phyloP scores from a whole-genome alignment of 257 asterid genomes.

The Euphrasia confusa region DNA sequence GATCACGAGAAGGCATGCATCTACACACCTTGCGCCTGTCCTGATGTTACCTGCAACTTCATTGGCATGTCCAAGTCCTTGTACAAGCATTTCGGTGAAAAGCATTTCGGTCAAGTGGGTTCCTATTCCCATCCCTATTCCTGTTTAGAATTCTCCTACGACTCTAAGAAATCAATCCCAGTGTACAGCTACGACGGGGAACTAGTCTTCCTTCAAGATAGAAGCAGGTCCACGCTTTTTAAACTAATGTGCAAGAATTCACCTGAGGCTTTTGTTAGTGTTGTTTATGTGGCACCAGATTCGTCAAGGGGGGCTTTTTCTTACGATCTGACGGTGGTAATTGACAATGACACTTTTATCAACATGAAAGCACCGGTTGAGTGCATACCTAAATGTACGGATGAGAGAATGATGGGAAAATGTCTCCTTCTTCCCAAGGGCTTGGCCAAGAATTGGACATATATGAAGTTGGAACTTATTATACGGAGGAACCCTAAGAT shows the following conservation, averaged over 20 bases:
- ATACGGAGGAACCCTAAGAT: constrained; percentile 16
- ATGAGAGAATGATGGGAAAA: constrained; percentile 23
- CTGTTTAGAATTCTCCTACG: constrained; percentile 23
- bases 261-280: constrained; percentile 37
- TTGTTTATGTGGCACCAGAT: constrained; percentile 43
- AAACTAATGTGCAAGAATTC: constrained; percentile 40
- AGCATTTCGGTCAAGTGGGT: too few species aligned
- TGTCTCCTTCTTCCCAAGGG: constrained; percentile 49
- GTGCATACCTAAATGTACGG: constrained; percentile 30
- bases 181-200: constrained; percentile 27
- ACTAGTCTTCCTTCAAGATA: constrained; percentile 43
- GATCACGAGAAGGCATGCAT: constrained; percentile 51
- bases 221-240: constrained; percentile 28
- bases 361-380: constrained; percentile 37
- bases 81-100: too few species aligned
- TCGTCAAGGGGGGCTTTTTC: constrained; percentile 26
- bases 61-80: constrained; percentile 24
- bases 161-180: constrained; percentile 22
- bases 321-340: constrained; percentile 30
- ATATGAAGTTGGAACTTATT: constrained; percentile 37
- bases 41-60: constrained; percentile 34
- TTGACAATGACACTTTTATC: constrained; percentile 38
- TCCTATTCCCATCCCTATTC: constrained; percentile 39
- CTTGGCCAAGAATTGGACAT: constrained; percentile 20
- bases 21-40: constrained; percentile 54